Percentiles rank a stretch among this genome's conserved stretches.
Conservation (phyloP, 2,329 filamentous ascomycete genomes). For the Cladosporium colombiae region DNA sequence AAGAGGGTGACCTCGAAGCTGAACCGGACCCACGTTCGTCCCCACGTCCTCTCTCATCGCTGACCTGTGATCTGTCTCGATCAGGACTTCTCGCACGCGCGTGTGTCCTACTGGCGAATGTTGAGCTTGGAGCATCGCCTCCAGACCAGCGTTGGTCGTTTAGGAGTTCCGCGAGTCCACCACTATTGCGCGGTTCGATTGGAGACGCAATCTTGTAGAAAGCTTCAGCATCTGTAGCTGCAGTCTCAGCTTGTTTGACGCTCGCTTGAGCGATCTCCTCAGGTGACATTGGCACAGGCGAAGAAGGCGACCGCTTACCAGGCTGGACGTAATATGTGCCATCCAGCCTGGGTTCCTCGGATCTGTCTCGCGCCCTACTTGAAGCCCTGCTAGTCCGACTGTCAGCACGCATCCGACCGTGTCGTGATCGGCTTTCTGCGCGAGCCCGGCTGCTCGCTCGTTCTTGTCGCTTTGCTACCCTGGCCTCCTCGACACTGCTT, state of each 20-base stretch:
- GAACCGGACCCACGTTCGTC: constrained; percentile 61
- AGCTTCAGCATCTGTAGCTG: constrained; percentile 48
- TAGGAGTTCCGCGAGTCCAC: no score
- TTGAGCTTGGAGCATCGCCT: no score
- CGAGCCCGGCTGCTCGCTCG: constrained; percentile 47
- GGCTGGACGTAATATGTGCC: constrained; percentile 69
- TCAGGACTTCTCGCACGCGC: no score
- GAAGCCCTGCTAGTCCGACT: constrained; percentile 41
- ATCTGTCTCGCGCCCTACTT: constrained; percentile 51
- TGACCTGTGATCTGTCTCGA: neutral
- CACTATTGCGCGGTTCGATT: constrained; percentile 19
- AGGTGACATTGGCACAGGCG: constrained; percentile 90
- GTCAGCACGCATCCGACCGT: constrained; percentile 37
- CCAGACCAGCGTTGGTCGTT: no score
- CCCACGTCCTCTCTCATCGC: constrained; percentile 60
- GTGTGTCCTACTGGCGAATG: no score
- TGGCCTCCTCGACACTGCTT: constrained; percentile 76
- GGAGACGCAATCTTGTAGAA: constrained; percentile 48
- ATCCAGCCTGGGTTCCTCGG: constrained; percentile 70
- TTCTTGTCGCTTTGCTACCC: constrained; percentile 39
- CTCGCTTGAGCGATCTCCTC: constrained; percentile 62
- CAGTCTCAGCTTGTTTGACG: constrained; percentile 42
- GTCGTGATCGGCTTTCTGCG: constrained; percentile 50
- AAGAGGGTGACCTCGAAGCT: constrained; percentile 70
- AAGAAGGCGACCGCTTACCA: constrained; percentile 84